phyloP scores from a whole-genome alignment of 148 eudicot genomes.

The Mesembryanthemum crystallinum region DNA sequence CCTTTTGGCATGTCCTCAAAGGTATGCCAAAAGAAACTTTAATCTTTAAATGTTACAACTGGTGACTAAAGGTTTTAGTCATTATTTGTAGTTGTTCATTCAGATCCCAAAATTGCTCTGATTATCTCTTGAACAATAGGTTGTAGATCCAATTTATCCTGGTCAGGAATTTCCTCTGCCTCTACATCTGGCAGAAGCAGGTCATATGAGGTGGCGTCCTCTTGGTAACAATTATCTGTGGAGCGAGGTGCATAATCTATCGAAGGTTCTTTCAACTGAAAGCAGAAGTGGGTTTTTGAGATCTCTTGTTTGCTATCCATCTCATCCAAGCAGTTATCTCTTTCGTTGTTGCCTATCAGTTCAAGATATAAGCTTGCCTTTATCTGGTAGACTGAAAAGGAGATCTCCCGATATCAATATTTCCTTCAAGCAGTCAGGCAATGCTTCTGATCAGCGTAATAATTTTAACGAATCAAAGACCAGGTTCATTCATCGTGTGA shows the following conservation, averaged over 20 bases:
- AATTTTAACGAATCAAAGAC: conserved; percentile 40
- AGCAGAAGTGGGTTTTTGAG: conserved; percentile 65
- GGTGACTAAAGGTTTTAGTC: background rate
- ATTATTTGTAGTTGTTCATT: background rate
- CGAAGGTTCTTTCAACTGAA: conserved; percentile 69
- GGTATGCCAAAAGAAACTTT: conserved; percentile 39
- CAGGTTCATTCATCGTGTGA: conserved; percentile 67
- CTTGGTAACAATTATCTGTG: conserved; percentile 73
- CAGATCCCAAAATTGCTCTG: background rate
- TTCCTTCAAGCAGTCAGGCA: conserved; percentile 33
- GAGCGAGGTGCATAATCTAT: conserved; percentile 90
- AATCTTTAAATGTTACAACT: background rate
- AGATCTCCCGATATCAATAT: conserved; percentile 30
- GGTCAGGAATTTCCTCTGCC: conserved; percentile 90
- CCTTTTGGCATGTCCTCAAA: conserved; percentile 90
- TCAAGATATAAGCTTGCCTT: conserved; percentile 60
- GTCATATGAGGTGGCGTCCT: conserved; percentile 93
- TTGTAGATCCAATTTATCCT: conserved; percentile 87
- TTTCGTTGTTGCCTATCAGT: conserved; percentile 93
- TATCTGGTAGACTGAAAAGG: conserved; percentile 36
- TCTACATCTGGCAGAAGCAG: conserved; percentile 94
- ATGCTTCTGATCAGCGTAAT: conserved; percentile 26
- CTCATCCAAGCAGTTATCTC: conserved; percentile 80
- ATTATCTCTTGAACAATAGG: conserved; percentile 37
- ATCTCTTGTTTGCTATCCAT: conserved; percentile 91